A percentile compares a stretch with the other conserved stretches of the same genome.
Conservation (phyloP, 2,329 filamentous ascomycete species). For the Fusarium metavorans region DNA sequence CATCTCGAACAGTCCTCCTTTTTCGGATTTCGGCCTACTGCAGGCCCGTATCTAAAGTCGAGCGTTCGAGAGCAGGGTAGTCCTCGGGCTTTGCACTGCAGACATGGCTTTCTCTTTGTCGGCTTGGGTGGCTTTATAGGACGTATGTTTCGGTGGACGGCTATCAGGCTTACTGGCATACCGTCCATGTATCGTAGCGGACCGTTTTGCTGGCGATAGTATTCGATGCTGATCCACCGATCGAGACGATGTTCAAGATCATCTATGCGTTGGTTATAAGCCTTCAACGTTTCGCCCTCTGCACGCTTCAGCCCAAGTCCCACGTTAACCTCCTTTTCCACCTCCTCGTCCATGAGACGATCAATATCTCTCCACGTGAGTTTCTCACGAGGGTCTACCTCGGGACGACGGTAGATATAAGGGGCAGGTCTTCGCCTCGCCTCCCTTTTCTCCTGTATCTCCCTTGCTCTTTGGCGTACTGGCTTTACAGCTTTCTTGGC, state of each 20-base stretch:
- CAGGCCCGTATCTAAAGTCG: background rate
- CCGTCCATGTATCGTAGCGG: slow-evolving; percentile 46
- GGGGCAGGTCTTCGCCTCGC: background rate
- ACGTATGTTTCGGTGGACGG: slow-evolving; percentile 27
- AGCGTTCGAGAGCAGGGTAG: slow-evolving; percentile 42
- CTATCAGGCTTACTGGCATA: slow-evolving; percentile 36
- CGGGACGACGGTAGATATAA: background rate
- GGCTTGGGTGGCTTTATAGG: background rate
- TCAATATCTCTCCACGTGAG: slow-evolving; percentile 22
- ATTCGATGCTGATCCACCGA: slow-evolving; percentile 7
- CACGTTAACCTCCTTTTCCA: slow-evolving; percentile 7
- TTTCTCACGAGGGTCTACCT: background rate
- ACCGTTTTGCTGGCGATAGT: slow-evolving; percentile 5
- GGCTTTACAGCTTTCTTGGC: background rate
- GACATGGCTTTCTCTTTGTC: slow-evolving; percentile 27
- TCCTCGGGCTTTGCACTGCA: slow-evolving; percentile 38
- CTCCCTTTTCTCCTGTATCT: background rate
- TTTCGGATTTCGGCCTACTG: background rate
- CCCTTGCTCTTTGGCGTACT: background rate
- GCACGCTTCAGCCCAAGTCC: slow-evolving; percentile 6
- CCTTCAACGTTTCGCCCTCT: slow-evolving; percentile 5
- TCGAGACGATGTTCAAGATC: slow-evolving; percentile 27
- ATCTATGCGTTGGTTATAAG: slow-evolving; percentile 20
- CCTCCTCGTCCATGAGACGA: slow-evolving; percentile 15
- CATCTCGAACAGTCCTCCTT: slow-evolving; percentile 35